These are phyloP conservation scores for Yamadazyma diddensiae DNA, from an alignment of 1,139 yeast genomes.

Conservation along the genomic window DNA sequence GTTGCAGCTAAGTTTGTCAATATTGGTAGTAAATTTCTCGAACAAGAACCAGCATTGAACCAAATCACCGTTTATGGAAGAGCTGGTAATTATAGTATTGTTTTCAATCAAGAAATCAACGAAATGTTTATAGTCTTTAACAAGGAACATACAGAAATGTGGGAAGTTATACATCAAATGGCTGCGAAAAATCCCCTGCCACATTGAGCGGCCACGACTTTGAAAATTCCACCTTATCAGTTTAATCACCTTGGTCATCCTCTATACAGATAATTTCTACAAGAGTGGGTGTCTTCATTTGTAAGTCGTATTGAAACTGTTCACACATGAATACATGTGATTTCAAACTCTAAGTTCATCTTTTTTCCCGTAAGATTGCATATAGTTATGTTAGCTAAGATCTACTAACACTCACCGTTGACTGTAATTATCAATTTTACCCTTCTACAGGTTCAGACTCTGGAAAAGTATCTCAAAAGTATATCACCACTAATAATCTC, in stretches of 20 bases:
- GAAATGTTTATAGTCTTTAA: conserved; percentile 15
- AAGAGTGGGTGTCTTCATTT: too few relatives aligned
- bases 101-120: conserved; percentile 15
- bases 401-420: too few relatives aligned
- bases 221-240: not conserved
- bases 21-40: conserved; percentile 4
- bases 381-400: too few relatives aligned
- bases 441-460: too few relatives aligned
- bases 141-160: conserved; percentile 1
- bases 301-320: too few relatives aligned
- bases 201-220: not conserved
- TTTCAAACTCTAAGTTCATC: too few relatives aligned
- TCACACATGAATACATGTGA: too few relatives aligned
- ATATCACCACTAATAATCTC: too few relatives aligned
- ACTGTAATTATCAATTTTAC: too few relatives aligned
- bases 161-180: not conserved
- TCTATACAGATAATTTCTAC: too few relatives aligned
- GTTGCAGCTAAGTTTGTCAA: not conserved
- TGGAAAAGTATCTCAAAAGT: too few relatives aligned
- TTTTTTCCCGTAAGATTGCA: too few relatives aligned
- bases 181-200: conserved; percentile 2
- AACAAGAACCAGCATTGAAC: conserved; percentile 17
- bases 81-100: conserved; percentile 11
- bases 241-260: not conserved
- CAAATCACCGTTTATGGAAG: conserved; percentile 21